Percentiles rank a stretch among this genome's conserved stretches.
Conservation (phyloP, 305 asterid species). For the Solanum hybrid region DNA sequence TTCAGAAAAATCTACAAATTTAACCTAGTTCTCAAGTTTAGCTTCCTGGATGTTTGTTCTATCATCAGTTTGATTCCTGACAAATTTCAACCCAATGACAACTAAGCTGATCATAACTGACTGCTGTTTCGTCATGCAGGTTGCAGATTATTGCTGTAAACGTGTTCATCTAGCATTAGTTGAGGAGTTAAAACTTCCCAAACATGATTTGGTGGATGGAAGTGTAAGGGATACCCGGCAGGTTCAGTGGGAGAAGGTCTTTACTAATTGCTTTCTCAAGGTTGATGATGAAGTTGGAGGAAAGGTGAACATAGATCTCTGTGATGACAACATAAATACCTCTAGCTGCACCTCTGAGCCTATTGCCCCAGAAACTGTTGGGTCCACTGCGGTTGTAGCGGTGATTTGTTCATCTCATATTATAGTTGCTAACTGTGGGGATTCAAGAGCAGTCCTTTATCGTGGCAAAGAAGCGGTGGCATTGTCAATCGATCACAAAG, state of each 20-base stretch:
- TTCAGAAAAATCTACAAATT: background rate
- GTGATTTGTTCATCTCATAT: constrained; percentile 77
- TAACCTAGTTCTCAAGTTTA: background rate
- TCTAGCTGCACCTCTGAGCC: constrained; percentile 29
- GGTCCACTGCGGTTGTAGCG: constrained; percentile 84
- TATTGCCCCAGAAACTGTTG: constrained; percentile 69
- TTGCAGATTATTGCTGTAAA: constrained; percentile 70
- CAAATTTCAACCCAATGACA: background rate
- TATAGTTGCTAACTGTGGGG: constrained; percentile 81
- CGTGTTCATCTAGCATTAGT: constrained; percentile 57
- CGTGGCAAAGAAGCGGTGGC: constrained; percentile 84
- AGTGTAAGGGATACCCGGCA: constrained; percentile 37
- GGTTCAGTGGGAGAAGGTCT: constrained; percentile 57
- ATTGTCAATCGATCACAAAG: constrained; percentile 70
- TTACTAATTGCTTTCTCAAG: constrained; percentile 54
- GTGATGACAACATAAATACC: constrained; percentile 13
- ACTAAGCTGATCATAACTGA: background rate
- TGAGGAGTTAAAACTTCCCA: constrained; percentile 43
- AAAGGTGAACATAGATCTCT: constrained; percentile 19
- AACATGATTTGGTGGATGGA: constrained; percentile 28
- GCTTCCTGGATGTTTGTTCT: background rate
- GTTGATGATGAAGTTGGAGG: constrained; percentile 84
- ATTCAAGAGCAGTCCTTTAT: constrained; percentile 80
- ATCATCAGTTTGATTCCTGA: background rate
- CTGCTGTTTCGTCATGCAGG: constrained; percentile 28